Conservation (phyloP, 768 basidiomycete species). For the Trametes maxima region DNA sequence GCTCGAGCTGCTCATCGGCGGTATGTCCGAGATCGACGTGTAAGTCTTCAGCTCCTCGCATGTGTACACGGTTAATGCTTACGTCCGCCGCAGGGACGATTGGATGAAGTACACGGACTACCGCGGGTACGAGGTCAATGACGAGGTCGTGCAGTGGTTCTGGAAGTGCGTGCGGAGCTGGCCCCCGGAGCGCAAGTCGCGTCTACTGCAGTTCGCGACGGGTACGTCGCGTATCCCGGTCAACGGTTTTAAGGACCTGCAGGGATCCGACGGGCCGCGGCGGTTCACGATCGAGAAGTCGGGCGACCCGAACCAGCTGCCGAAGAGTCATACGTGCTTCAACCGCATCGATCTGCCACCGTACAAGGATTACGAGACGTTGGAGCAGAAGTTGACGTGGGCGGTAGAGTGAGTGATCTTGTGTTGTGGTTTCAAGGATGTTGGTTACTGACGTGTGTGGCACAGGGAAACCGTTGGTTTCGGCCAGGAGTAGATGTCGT, state of each 20-base stretch:
- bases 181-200: constrained; percentile 98
- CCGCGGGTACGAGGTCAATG: constrained; percentile 92
- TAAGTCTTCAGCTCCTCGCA: constrained; percentile 46
- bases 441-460: constrained; percentile 16
- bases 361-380: constrained; percentile 91
- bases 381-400: constrained; percentile 94
- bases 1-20: constrained; percentile 94
- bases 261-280: constrained; percentile 95
- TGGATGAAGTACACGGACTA: constrained; percentile 99
- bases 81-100: constrained; percentile 64
- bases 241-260: constrained; percentile 98
- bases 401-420: constrained; percentile 80
- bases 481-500: constrained; percentile 73
- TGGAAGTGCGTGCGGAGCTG: constrained; percentile 98
- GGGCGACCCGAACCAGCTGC: constrained; percentile 93
- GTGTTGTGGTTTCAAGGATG: neutral
- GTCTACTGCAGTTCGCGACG: constrained; percentile 94
- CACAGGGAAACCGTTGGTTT: constrained; percentile 90
- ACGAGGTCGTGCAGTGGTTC: constrained; percentile 99
- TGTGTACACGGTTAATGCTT: constrained; percentile 1
- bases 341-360: constrained; percentile 97
- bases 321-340: constrained; percentile 97
- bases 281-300: constrained; percentile 99
- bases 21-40: constrained; percentile 99
- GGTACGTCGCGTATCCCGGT: constrained; percentile 97